Evolutionary conservation across 495 filamentous ascomycete genomes (phyloP).

Genomic region (Neurospora sp.): DNA sequence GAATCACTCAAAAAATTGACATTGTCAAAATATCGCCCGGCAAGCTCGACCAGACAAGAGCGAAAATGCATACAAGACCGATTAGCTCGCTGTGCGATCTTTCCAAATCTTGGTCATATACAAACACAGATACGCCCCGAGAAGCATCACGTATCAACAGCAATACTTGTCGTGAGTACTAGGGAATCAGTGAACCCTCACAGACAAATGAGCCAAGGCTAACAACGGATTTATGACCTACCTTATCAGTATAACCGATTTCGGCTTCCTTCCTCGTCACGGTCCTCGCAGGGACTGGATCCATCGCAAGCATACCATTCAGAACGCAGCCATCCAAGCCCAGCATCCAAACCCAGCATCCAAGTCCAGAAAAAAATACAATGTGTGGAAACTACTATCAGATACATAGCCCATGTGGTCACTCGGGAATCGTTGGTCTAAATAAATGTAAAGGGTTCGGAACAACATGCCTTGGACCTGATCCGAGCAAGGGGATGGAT

Average conservation of each 20-base stretch:
- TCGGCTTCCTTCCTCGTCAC: neutral
- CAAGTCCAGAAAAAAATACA: neutral
- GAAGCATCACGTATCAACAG: neutral
- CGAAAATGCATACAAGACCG: neutral
- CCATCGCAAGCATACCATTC: neutral
- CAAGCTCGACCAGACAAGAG: neutral
- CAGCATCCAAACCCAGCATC: neutral
- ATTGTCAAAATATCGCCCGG: neutral
- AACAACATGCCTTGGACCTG: neutral
- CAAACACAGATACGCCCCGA: neutral
- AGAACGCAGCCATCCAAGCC: neutral
- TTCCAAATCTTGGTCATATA: neutral
- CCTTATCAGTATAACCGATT: neutral
- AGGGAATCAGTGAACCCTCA: neutral
- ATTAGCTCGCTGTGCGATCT: neutral
- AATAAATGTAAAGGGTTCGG: neutral
- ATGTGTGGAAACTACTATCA: neutral
- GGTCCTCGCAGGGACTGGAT: neutral
- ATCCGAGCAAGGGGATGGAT: neutral
- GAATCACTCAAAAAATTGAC: neutral
- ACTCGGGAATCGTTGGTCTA: neutral
- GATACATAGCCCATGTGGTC: neutral
- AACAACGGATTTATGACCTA: neutral
- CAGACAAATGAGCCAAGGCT: neutral
- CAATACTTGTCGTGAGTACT: neutral